These are phyloP conservation scores for Magnusiomyces magnusii DNA, from an alignment of 1,139 yeast species.

Conservation along the genomic window DNA sequence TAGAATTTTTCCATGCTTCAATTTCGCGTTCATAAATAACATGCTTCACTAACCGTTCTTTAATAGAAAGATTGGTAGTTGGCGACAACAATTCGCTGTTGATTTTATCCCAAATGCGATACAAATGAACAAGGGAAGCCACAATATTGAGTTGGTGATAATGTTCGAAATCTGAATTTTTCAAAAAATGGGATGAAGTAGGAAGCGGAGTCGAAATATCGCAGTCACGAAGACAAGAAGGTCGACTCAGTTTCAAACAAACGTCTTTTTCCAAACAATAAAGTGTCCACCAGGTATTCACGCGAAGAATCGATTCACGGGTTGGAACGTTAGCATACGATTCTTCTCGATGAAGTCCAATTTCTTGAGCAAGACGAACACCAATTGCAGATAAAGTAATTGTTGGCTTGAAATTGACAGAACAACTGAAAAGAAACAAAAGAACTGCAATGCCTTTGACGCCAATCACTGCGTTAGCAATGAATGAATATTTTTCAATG, in stretches of 20 bases:
- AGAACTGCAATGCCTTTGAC: constrained; percentile 21
- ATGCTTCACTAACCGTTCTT: constrained; percentile 27
- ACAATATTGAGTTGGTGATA: constrained; percentile 2
- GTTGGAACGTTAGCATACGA: constrained; percentile 36
- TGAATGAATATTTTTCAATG: constrained; percentile 17
- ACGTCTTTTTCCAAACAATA: constrained; percentile 48
- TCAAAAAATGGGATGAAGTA: background rate
- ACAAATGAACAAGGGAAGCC: constrained; percentile 18
- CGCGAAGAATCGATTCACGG: constrained; percentile 37
- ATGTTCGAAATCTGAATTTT: constrained; percentile 17
- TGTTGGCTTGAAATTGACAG: constrained; percentile 1
- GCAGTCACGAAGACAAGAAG: constrained; percentile 47
- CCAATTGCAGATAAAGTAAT: constrained; percentile 38
- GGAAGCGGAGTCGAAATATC: constrained; percentile 33
- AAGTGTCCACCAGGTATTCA: constrained; percentile 50
- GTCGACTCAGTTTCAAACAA: constrained; percentile 51
- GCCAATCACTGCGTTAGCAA: constrained; percentile 20
- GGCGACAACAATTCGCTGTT: constrained; percentile 30
- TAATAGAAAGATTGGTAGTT: constrained; percentile 23
- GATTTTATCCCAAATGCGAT: constrained; percentile 23
- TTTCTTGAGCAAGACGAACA: constrained; percentile 51
- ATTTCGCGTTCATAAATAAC: constrained; percentile 29
- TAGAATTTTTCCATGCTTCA: constrained; percentile 27
- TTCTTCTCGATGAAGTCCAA: constrained; percentile 60
- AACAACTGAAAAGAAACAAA: constrained; percentile 9